A percentile compares a stretch with the other conserved stretches of the same genome.
Conservation (phyloP, 345 rosid genomes). For the Corymbia maculata region DNA sequence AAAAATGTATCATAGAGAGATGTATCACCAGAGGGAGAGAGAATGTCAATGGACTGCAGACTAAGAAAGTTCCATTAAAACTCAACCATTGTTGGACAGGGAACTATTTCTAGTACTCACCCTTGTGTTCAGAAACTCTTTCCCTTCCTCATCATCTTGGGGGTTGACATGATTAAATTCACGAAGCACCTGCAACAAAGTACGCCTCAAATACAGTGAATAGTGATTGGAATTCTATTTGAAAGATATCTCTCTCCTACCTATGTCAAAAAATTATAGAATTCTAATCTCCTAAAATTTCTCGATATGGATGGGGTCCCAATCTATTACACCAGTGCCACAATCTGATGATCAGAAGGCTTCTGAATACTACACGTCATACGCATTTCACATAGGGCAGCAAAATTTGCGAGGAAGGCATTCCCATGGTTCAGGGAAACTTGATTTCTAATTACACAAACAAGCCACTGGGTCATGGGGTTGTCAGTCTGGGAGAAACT, state of each 20-base stretch:
- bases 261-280: not conserved
- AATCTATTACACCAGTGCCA: not conserved
- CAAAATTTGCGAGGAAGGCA: not conserved
- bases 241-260: not conserved
- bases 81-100: not conserved
- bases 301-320: not conserved
- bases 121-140: slow-evolving; percentile 59
- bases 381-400: not conserved
- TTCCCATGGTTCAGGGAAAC: not conserved
- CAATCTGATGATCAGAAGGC: not conserved
- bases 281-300: not conserved
- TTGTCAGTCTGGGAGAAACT: not conserved
- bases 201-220: not conserved
- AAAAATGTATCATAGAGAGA: not conserved
- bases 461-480: not conserved
- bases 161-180: slow-evolving; percentile 98
- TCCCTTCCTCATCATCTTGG: slow-evolving; percentile 94
- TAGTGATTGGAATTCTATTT: not conserved
- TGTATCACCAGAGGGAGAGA: not conserved
- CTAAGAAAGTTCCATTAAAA: not conserved
- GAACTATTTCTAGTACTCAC: slow-evolving; percentile 24
- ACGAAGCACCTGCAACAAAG: slow-evolving; percentile 64
- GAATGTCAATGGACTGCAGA: not conserved
- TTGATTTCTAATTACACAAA: not conserved
- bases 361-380: not conserved